Conservation (phyloP, 2,329 filamentous ascomycete genomes). For the Colletotrichum lini region DNA sequence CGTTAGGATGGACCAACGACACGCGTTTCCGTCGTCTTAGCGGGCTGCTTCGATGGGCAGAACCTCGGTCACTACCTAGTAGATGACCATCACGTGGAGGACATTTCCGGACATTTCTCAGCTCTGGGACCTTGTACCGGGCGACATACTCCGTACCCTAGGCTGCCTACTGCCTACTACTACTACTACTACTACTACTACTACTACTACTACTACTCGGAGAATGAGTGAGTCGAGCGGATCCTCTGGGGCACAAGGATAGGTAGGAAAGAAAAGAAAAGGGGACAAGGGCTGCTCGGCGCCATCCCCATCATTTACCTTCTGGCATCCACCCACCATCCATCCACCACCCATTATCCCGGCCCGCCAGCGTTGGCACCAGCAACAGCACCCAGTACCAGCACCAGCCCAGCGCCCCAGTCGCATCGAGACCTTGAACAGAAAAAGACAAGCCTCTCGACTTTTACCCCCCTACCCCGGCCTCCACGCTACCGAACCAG, state of each 20-base stretch:
- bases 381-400: background rate
- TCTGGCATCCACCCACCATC: background rate
- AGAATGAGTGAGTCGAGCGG: background rate
- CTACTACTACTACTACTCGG: background rate
- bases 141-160: background rate
- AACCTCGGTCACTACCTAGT: background rate
- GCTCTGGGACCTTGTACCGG: background rate
- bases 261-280: background rate
- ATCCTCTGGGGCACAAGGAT: slow-evolving; percentile 1
- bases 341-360: slow-evolving; percentile 18
- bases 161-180: background rate
- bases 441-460: slow-evolving; percentile 35
- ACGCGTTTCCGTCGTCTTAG: slow-evolving; percentile 3
- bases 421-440: slow-evolving; percentile 38
- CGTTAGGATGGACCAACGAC: background rate
- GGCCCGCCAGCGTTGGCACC: slow-evolving; percentile 15
- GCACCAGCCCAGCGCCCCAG: slow-evolving; percentile 12
- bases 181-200: background rate
- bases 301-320: slow-evolving; percentile 8
- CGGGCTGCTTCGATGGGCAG: slow-evolving; percentile 8
- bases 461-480: slow-evolving; percentile 26
- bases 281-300: slow-evolving; percentile 16
- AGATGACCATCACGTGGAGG: background rate
- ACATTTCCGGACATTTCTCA: background rate
- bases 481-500: slow-evolving; percentile 36